Base-by-base conservation (phyloP, 1,284 basidiomycete genomes). In the Ceratobasidium sp. region DNA sequence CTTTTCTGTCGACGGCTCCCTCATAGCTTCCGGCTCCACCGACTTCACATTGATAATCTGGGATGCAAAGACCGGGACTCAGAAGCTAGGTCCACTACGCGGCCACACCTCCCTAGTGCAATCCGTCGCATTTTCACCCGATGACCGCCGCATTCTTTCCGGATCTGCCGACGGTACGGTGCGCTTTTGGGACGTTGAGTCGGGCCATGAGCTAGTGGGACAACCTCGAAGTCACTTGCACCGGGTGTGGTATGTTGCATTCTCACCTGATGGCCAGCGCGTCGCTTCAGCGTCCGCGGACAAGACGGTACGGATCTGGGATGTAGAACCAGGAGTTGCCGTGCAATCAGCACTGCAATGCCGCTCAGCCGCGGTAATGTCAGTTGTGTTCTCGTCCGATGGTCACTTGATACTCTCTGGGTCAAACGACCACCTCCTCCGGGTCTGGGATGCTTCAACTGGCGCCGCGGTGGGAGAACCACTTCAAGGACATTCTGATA, bases 111-210 rank as follows among this genome's bases (percentile, higher is more conserved):
- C 6, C 56, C 1, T 32, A 0, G 29, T 59, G 32, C 22, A 22
- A 22, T 59, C 56, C 0, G 56, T 59, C 56, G 56, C 56, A n/a
- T 59, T 59, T 32, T 59, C 56, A 59, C 56, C 56, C 8, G 57
- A 59, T 59, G 57, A 32, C 57, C 15, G 22, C 2, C 57, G 32
- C 57, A 32, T 59, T 25, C 22, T 32, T 32, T 59, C 57, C 29
- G 57, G 57, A 17, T 59, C 57, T 1, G 32, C 5, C 57, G 57
- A 59, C 15, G 15, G 29, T n/a, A 59, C 57, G 7, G 29, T 40
- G 5, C 37, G 37, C 37, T 40, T 40, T 40, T 40, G 37, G 37
- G 37, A 40, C 37, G 37, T 40, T 2, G 37, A 40, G 37, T 40
- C 37, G 37, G 37, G 37, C 2, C 6, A 2, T 40, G 37, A 9